Base-by-base conservation (phyloP, 352 stramenopile genomes). In the Pythium coloratum region DNA sequence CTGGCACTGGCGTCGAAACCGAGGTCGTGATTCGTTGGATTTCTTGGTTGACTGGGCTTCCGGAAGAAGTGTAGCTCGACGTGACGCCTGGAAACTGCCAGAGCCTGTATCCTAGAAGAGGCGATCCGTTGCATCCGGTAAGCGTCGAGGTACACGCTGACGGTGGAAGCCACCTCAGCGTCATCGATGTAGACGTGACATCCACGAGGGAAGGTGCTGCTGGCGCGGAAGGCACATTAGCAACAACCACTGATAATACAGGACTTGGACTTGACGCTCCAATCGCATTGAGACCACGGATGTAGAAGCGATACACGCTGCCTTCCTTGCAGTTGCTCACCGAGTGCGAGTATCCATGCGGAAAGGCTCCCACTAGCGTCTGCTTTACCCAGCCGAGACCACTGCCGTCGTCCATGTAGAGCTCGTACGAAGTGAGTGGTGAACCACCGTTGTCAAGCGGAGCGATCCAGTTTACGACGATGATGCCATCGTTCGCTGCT, bases 371-470 rank as follows among this genome's bases (percentile, higher is more conserved):
- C 0, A 55, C 12, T 3, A 92, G 60, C 1, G 77, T 77, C 63
- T 89, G 70, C 49, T 72, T 67, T 0, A 72, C 62, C 80, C 86
- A 92, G 0, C 71, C 74, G 12, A 30, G 62, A 16, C 69, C 75
- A n/a, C 40, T 66, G 55, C 87, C 81, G 34, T 83, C 72, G 46
- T 96, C 88, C 77, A 97, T 95, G 65, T 89, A 98, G 20, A 99
- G 73, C 68, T 97, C 84, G 72, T 98, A 99, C 51, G 77, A 83
- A 8, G 80, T 96, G 33, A 99, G 89, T 20, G 91, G 77, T 6
- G 91, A 91, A 32, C 96, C 96, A 2, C 95, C 95, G 55, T 99
- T 99, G 72, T 99, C 92, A 6, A 82, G 64, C 14, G 96, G 94
- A 24, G 91, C 77, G 34, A 75, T 59, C 95, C 95, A 99, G 56